Base-by-base conservation (phyloP, 768 basidiomycete species). In the Kwoniella europaea region DNA sequence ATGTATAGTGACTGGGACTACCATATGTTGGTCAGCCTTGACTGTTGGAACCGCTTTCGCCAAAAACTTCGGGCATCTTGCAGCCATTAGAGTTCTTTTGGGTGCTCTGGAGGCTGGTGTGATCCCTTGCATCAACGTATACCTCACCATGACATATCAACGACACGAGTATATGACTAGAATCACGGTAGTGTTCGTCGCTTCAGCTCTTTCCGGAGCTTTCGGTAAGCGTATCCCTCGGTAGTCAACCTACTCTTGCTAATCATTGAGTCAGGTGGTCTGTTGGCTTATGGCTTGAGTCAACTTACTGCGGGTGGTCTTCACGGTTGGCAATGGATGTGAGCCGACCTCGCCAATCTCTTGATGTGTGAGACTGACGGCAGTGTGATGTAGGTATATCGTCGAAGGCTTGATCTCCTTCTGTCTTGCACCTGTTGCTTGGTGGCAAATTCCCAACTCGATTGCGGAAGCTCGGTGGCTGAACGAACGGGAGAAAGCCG, bases 171-270 rank as follows among this genome's bases (percentile, higher is more conserved):
- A 65, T 43, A 71, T 69, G 22, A 67, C 67, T 16, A 69, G 74
- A n/a, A 71, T 74, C 67, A 91, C 90, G 1, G 88, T 91, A 75
- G 92, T 91, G 90, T 93, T 92, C 71, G 90, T 90, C 10, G 93
- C 92, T 78, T 91, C 92, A 4, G 91, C 92, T 2, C 88, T 92
- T 4, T 91, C 92, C 4, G 92, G 92, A 24, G 92, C 92, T 4
- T 71, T 71, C 55, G 71, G 71, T n/a, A 58, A 58, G 57, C 27
- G 1, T 24, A 9, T 24, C 22, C 18, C 57, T 24, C 57, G 15
- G 7, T 27, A 15, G 15, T 24, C 27, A 20, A 16, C 0, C 15
- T 20, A 41, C 35, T 58, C 57, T 24, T 24, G 22, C 24, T 58
- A 1, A 58, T 27, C 24, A 15, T 27, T 20, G n/a, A 56, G 54